Percentiles rank a stretch among this genome's conserved stretches.
Evolutionary conservation across 805 yeast species (phyloP).

Genomic region (Zygosaccharomyces lentus): DNA sequence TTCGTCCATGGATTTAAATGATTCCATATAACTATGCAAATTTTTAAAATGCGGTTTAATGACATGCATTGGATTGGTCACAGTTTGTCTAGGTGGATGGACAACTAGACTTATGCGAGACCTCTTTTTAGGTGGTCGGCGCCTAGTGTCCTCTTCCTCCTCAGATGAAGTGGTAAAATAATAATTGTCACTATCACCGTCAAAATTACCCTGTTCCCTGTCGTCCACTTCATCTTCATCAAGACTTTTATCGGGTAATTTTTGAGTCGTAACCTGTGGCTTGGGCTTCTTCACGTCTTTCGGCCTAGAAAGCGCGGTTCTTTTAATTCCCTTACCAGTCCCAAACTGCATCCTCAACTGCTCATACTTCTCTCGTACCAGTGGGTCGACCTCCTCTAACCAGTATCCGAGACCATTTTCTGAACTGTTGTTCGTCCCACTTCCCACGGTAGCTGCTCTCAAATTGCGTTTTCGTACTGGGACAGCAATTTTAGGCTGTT

Average conservation of each 20-base stretch:
- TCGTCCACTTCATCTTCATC: constrained; percentile 1
- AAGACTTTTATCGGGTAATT: neutral
- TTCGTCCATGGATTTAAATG: constrained; percentile 58
- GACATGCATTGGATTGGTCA: constrained; percentile 60
- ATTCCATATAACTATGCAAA: constrained; percentile 45
- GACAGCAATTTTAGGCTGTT: neutral
- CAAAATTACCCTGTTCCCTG: neutral
- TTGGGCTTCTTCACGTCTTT: neutral
- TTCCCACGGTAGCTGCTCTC: constrained; percentile 14
- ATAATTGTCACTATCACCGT: constrained; percentile 20
- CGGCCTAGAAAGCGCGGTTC: neutral
- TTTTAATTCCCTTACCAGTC: neutral
- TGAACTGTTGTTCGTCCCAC: constrained; percentile 4
- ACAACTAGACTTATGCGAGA: constrained; percentile 36
- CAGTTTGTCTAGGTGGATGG: constrained; percentile 42
- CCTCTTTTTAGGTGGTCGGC: constrained; percentile 15
- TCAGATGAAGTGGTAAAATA: constrained; percentile 34
- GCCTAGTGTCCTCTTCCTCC: constrained; percentile 24
- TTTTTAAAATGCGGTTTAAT: constrained; percentile 42
- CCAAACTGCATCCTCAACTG: constrained; percentile 11
- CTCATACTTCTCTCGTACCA: constrained; percentile 20
- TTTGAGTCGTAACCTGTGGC: neutral
- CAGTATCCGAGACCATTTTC: constrained; percentile 6
- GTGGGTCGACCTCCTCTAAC: constrained; percentile 11
- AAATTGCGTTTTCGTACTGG: constrained; percentile 17